Evolutionary conservation across 768 basidiomycete genomes (phyloP), one percentile per base, ranked within the genome.

Genomic region (Xerocomus brunneocitrinus): DNA sequence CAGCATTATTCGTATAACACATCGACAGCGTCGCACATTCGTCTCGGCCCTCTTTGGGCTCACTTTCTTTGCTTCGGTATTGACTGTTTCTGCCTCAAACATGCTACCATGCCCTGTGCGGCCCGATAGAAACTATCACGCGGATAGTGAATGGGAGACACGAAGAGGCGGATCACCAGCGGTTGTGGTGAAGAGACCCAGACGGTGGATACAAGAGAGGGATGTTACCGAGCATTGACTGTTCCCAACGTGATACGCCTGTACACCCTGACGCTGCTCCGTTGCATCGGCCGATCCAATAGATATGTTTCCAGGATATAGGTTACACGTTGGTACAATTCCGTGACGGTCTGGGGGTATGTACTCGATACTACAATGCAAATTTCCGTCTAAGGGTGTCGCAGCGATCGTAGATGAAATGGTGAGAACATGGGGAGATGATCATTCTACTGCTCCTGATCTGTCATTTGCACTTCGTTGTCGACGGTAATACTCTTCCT

Each of bases 131-230:
- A 73, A 62, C 51, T 80, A 85, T 27, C 84, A 79, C 58, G 75
- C 83, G 41, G 89, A 90, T 60, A 74, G 72, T 44, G 76, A 75
- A 27, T 61, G 60, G 51, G 59, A 59, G 55, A 52, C 63, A 40
- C 65, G 62, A 49, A 60, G 69, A 55, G 47, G 49, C 55, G 58
- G 49, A 44, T 50, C 57, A 24, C 55, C 63, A 32, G 74, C 75
- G 32, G 77, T 84, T 27, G 77, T 76, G 22, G 79, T 84, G 59
- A 89, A 82, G 71, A 73, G 79, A 48, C 84, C 86, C 12, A 77
- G 81, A 61, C 77, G 87, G 58, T 92, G 90, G 90, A 91, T 92
- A 65, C 85, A 90, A 70, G 90, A 92, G 70, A 86, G 71, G 57
- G 41, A 36, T 43, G 50, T 61, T 34, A 32, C 59, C 16, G 61